A percentile compares a stretch with the other conserved stretches of the same genome.
phyloP scores from a whole-genome alignment of 352 stramenopile species.

The Phytophthora hibernalis region DNA sequence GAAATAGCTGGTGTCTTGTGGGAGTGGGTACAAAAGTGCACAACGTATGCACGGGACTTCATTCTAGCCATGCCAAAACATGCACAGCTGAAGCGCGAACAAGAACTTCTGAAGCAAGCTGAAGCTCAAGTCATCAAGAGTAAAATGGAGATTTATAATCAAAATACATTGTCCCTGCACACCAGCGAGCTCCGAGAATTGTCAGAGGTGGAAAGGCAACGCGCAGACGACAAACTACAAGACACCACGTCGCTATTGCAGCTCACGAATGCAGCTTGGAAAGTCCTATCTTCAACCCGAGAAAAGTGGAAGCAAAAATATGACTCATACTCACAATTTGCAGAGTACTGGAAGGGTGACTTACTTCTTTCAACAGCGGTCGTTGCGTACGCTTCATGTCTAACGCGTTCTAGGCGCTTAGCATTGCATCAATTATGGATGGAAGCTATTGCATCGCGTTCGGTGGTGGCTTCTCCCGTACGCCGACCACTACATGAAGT shows the following conservation, averaged over 20 bases:
- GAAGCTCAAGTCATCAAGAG: constrained; percentile 41
- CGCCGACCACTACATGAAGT: constrained; percentile 32
- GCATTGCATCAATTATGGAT: constrained; percentile 43
- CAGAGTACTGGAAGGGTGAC: constrained; percentile 57
- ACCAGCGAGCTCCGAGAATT: constrained; percentile 44
- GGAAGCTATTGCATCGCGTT: constrained; percentile 36
- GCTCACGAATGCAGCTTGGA: constrained; percentile 60
- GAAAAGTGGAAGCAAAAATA: constrained; percentile 48
- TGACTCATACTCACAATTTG: constrained; percentile 53
- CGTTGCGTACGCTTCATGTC: constrained; percentile 52
- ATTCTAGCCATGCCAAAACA: constrained; percentile 68
- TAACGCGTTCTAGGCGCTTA: constrained; percentile 38
- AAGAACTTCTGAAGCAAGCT: constrained; percentile 45
- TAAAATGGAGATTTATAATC: constrained; percentile 46
- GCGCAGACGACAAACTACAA: constrained; percentile 56
- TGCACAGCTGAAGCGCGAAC: constrained; percentile 57
- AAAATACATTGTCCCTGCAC: constrained; percentile 46
- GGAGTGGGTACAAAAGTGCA: constrained; percentile 69
- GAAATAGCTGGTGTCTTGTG: constrained; percentile 64
- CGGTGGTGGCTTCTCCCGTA: constrained; percentile 38
- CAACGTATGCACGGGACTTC: constrained; percentile 51
- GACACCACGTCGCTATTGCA: constrained; percentile 65
- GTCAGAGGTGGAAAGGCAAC: constrained; percentile 60
- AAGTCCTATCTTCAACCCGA: constrained; percentile 54
- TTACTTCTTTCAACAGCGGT: constrained; percentile 66